Conservation (phyloP, 1,139 yeast genomes). For the Hyphopichia pseudoburtonii region DNA sequence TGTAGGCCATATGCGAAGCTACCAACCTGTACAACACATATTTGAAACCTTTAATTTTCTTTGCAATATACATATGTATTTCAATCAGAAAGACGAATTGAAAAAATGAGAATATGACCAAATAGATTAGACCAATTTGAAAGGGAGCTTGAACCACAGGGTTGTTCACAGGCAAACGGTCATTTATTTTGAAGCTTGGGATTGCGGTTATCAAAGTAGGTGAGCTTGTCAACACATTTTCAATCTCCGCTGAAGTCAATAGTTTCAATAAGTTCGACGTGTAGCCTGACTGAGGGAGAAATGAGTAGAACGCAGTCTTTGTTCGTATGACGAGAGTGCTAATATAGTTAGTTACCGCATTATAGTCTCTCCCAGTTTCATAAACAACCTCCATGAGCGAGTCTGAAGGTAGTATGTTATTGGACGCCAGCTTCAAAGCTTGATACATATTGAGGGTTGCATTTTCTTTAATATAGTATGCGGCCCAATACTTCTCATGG, state of each 20-base stretch:
- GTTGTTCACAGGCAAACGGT: constrained; percentile 22
- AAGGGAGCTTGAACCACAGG: constrained; percentile 30
- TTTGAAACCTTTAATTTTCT: constrained; percentile 32
- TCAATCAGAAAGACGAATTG: constrained; percentile 27
- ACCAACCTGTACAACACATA: constrained; percentile 42
- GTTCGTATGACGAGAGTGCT: constrained; percentile 17
- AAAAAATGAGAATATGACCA: constrained; percentile 33
- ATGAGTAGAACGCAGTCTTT: constrained; percentile 13
- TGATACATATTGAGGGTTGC: constrained; percentile 23
- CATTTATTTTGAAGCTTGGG: constrained; percentile 20
- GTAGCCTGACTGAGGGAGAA: constrained; percentile 20
- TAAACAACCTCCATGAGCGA: constrained; percentile 23
- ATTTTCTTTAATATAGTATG: constrained; percentile 27
- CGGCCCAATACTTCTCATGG: constrained; percentile 32
- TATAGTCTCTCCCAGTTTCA: constrained; percentile 35
- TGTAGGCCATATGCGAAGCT: constrained; percentile 42
- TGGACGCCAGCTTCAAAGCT: constrained; percentile 16
- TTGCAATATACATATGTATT: constrained; percentile 27
- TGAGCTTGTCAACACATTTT: constrained; percentile 15
- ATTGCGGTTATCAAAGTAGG: constrained; percentile 26
- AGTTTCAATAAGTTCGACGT: constrained; percentile 18
- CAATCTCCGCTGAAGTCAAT: constrained; percentile 19
- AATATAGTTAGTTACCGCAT: constrained; percentile 26
- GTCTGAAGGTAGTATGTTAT: constrained; percentile 15
- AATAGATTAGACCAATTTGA: constrained; percentile 32